Evolutionary conservation across 257 asterid species (phyloP), one percentile per base, ranked within the genome.

Genomic region (Solanum gracilifrons): DNA sequence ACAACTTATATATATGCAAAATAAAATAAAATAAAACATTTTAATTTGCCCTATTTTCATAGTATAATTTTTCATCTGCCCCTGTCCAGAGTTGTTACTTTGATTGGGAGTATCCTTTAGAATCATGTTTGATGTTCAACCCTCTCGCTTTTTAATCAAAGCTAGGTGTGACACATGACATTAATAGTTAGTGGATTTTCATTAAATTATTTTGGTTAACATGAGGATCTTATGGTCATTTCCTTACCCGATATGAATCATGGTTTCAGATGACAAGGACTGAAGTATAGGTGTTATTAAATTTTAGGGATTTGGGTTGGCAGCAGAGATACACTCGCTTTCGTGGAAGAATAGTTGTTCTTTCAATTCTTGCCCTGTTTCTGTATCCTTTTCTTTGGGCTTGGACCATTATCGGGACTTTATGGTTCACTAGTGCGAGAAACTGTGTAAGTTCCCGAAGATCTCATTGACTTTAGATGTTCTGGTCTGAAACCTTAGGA

Each of bases 311-410:
- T 93, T 94, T 97, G 87, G 99, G 99, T 89, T 92, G 93, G 96
- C 98, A 97, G 90, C 99, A 97, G 93, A 92, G 98, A 87, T 92
- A 92, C 62, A 94, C 93, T 73, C 99, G 98, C 84, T 97, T 95
- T 88, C 89, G 94, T 91, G 99, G 99, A 89, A 92, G 99, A 90
- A 86, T 93, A 76, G 96, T 92, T 60, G 99, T 97, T 86, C 95
- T 97, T 43, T 94, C 99, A 13, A 83, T 95, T 90, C 96, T 97
- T 87, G 90, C 92, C 88, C 66, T 93, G 89, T 82, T 96, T 85
- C 96, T 97, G 51, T 97, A 94, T 87, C 99, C 99, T 51, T 97
- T 97, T 88, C 99, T 97, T 88, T 92, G 92, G 91, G 92, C 92
- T 73, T 97, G 99, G 99, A 96, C 96, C 83, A 87, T 95, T 75